These are phyloP conservation scores for Botrytis pseudocinerea DNA, from an alignment of 2,329 filamentous ascomycete genomes.

Conservation along the genomic window DNA sequence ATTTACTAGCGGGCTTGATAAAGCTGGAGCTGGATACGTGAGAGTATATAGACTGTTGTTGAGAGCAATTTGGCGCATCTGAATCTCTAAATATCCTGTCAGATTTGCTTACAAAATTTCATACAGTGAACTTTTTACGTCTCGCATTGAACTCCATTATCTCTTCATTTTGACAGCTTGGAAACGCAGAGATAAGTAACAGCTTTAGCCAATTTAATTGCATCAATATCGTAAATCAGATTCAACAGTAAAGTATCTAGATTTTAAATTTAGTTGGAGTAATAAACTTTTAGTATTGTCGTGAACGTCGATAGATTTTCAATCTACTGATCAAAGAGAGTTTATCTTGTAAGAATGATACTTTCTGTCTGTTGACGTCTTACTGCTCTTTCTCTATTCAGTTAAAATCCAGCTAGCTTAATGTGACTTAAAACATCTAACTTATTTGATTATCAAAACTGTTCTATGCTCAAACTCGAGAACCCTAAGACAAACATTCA, in stretches of 20 bases:
- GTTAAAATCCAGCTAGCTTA: background rate
- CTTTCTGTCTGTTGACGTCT: background rate
- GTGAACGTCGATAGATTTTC: fast-evolving
- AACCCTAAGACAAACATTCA: background rate
- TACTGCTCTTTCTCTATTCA: background rate
- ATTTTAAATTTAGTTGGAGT: fast-evolving
- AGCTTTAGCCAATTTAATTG: background rate
- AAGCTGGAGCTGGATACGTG: background rate
- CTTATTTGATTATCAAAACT: fast-evolving
- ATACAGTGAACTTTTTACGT: background rate
- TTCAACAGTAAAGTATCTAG: background rate
- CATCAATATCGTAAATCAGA: background rate
- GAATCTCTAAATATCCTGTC: background rate
- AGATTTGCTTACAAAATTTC: background rate
- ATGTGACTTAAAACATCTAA: background rate
- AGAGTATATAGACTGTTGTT: background rate
- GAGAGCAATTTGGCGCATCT: background rate
- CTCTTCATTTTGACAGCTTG: background rate
- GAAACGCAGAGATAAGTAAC: background rate
- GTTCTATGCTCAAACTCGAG: background rate
- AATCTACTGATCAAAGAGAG: background rate
- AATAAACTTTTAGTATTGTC: background rate
- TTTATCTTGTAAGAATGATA: background rate
- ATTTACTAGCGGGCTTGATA: slow-evolving; percentile 33
- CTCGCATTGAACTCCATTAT: background rate